phyloP scores from a whole-genome alignment of 2,329 filamentous ascomycete species.

The Aspergillus sp. region DNA sequence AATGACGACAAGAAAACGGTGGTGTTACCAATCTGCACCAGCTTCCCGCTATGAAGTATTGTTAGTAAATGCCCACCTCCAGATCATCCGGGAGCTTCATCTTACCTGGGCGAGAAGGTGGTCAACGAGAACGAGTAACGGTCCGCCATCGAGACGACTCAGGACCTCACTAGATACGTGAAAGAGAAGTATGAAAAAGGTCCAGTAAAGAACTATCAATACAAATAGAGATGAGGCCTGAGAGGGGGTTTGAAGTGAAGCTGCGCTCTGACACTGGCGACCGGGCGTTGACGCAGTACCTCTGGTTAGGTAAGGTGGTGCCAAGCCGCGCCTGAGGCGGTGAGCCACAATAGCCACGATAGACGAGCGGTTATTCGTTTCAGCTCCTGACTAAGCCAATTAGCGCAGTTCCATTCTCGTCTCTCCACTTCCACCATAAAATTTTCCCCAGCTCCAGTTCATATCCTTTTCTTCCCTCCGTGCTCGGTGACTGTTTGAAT shows the following conservation, averaged over 20 bases:
- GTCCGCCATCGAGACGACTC: conserved; percentile 68
- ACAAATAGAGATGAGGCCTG: conserved; percentile 5
- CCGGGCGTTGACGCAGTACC: conserved; percentile 28
- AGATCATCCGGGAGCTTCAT: conserved; percentile 27
- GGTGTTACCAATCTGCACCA: conserved; percentile 85
- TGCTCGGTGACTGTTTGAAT: neutral
- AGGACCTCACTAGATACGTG: conserved; percentile 8
- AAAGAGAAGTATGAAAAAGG: neutral
- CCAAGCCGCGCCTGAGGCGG: conserved; percentile 11
- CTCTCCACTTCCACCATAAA: conserved; percentile 9
- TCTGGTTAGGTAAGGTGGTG: conserved; percentile 4
- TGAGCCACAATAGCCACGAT: conserved; percentile 9
- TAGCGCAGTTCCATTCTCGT: conserved; percentile 1
- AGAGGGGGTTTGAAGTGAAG: conserved; percentile 18
- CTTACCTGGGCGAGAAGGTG: conserved; percentile 91
- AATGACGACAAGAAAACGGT: neutral
- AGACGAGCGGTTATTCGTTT: conserved; percentile 15
- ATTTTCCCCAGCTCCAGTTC: conserved; percentile 5
- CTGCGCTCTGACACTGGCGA: conserved; percentile 24
- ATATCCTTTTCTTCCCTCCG: conserved; percentile 11
- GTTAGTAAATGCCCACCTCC: conserved; percentile 37
- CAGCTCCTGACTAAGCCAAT: neutral
- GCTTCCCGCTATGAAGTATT: conserved; percentile 68
- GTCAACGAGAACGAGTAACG: conserved; percentile 99
- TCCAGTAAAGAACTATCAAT: neutral